Conservation (phyloP, 208 protist species). For the Jaenimonas drosophilae region DNA sequence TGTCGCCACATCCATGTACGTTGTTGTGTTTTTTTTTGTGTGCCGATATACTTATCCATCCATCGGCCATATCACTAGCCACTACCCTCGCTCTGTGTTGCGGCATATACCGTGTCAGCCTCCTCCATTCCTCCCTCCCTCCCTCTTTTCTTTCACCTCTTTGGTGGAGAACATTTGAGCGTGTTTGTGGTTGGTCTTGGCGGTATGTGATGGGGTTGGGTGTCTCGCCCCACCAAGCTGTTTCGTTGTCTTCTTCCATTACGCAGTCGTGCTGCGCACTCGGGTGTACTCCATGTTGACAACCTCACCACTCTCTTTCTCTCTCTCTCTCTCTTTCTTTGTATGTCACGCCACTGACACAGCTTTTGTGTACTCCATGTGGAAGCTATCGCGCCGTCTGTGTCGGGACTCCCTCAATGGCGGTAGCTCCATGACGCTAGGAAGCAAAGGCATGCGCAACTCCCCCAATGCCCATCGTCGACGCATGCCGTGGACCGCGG, state of each 20-base stretch:
- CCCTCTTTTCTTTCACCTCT: too few relatives aligned
- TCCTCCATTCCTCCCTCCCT: too few relatives aligned
- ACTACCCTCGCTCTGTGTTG: too few relatives aligned
- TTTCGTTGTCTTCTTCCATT: too few relatives aligned
- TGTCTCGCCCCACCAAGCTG: too few relatives aligned
- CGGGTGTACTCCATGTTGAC: neutral
- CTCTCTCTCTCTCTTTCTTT: neutral
- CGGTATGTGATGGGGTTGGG: too few relatives aligned
- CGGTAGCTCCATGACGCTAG: slow-evolving; percentile 82
- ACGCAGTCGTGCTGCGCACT: neutral
- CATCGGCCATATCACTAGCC: neutral
- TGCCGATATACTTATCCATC: neutral
- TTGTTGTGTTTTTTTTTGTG: slow-evolving; percentile 1
- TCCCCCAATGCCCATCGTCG: slow-evolving; percentile 59
- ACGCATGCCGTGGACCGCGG: slow-evolving; percentile 85
- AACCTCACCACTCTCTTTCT: neutral
- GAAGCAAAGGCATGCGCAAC: slow-evolving; percentile 55
- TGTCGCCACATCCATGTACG: neutral
- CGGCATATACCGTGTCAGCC: too few relatives aligned
- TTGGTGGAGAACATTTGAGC: too few relatives aligned
- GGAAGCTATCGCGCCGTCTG: neutral
- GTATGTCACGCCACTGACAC: neutral
- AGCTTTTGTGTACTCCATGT: neutral
- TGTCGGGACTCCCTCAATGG: slow-evolving; percentile 57
- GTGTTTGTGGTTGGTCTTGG: too few relatives aligned